Percentiles rank a stretch among this genome's conserved stretches.
These are phyloP conservation scores for Hygrophorus russula DNA, from an alignment of 768 basidiomycete species.

Conservation along the genomic window DNA sequence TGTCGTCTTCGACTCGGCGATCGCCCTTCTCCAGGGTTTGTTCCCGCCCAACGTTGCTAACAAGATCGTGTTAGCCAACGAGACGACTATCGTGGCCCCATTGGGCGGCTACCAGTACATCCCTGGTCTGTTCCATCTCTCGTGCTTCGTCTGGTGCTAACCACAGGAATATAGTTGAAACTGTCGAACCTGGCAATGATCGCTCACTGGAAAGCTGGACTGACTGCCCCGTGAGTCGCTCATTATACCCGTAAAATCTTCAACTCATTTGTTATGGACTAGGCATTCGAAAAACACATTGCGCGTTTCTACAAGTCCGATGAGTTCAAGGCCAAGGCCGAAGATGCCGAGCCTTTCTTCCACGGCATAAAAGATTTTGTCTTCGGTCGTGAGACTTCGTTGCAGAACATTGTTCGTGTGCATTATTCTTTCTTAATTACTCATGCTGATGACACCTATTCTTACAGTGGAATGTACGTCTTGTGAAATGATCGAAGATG, in stretches of 20 bases:
- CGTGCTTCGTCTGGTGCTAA: neutral
- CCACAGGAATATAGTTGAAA: neutral
- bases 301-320: conserved; percentile 47
- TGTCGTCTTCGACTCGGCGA: conserved; percentile 81
- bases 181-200: conserved; percentile 23
- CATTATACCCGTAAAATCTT: neutral
- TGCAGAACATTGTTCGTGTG: conserved; percentile 57
- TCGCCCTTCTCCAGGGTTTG: conserved; percentile 76
- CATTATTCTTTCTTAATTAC: neutral
- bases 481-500: neutral
- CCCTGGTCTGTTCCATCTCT: conserved; percentile 34
- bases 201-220: conserved; percentile 78
- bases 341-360: conserved; percentile 57
- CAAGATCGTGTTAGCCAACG: conserved; percentile 71
- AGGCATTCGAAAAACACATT: conserved; percentile 61
- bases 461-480: conserved; percentile 65
- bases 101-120: conserved; percentile 82
- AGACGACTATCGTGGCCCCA: conserved; percentile 57
- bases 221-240: conserved; percentile 32
- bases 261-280: neutral
- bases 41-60: conserved; percentile 73
- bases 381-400: conserved; percentile 51
- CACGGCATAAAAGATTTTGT: conserved; percentile 55
- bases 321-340: conserved; percentile 51
- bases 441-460: conserved; percentile 6